Evolutionary conservation across 2,329 filamentous ascomycete species (phyloP).

Genomic region (Pseudogymnoascus verrucosus): DNA sequence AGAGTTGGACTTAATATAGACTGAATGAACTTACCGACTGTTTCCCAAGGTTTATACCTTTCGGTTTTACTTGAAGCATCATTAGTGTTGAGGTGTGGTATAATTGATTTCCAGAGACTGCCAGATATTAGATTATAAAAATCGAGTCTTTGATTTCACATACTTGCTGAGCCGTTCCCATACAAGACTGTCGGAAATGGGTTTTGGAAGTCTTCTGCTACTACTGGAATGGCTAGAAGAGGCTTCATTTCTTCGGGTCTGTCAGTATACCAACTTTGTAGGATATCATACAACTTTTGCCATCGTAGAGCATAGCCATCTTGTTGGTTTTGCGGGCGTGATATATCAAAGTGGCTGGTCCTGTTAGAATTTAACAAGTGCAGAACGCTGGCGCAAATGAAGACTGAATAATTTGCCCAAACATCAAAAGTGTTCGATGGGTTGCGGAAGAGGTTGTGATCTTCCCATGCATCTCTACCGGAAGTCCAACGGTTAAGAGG

Average conservation of each 20-base stretch:
- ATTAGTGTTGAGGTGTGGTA: slow-evolving; percentile 28
- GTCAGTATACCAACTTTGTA: slow-evolving; percentile 35
- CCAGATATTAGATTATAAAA: background rate
- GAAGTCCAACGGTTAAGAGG: slow-evolving; percentile 39
- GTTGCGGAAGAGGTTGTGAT: slow-evolving; percentile 29
- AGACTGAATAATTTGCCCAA: slow-evolving; percentile 45
- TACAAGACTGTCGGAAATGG: slow-evolving; percentile 18
- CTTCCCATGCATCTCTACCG: slow-evolving; percentile 19
- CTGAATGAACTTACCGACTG: slow-evolving; percentile 19
- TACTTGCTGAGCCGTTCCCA: slow-evolving; percentile 10
- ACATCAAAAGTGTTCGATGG: slow-evolving; percentile 32
- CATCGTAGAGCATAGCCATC: slow-evolving; percentile 26
- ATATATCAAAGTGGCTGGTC: background rate
- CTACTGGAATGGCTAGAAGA: slow-evolving; percentile 29
- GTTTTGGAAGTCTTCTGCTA: slow-evolving; percentile 22
- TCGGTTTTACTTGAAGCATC: slow-evolving; percentile 27
- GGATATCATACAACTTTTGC: slow-evolving; percentile 32
- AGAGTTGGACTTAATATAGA: background rate
- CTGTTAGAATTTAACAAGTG: slow-evolving; percentile 26
- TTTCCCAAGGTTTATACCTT: slow-evolving; percentile 18
- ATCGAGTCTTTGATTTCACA: background rate
- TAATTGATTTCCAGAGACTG: slow-evolving; percentile 30
- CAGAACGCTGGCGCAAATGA: slow-evolving; percentile 38
- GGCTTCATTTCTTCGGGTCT: slow-evolving; percentile 31
- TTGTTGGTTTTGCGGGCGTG: slow-evolving; percentile 16